phyloP scores from a whole-genome alignment of 495 filamentous ascomycete genomes.

The Cercophora scortea region DNA sequence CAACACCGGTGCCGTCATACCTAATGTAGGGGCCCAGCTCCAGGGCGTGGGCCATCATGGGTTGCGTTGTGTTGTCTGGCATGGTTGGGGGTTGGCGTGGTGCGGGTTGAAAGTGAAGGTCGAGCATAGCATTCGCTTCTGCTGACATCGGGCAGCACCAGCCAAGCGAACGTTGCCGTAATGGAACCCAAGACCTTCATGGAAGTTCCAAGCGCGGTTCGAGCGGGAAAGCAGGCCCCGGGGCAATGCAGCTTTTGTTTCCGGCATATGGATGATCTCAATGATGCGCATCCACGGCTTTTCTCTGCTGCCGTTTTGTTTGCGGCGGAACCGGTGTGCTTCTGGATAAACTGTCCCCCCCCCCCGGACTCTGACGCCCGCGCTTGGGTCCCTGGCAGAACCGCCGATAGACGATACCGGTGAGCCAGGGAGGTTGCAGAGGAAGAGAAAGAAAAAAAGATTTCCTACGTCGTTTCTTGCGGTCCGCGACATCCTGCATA shows the following conservation, averaged over 20 bases:
- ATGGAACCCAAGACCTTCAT: constrained; percentile 12
- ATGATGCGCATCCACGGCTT: constrained; percentile 14
- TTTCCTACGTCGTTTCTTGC: constrained; percentile 1
- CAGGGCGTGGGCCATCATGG: constrained; percentile 2
- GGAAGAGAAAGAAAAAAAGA: neutral
- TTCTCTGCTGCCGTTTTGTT: neutral
- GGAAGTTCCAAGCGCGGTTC: constrained; percentile 12
- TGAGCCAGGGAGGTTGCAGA: neutral
- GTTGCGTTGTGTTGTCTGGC: constrained; percentile 1
- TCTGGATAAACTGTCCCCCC: constrained; percentile 13
- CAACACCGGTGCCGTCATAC: constrained; percentile 9
- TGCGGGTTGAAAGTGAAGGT: constrained; percentile 1
- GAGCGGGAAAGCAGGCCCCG: constrained; percentile 16
- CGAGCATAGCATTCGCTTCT: constrained; percentile 6
- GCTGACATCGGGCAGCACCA: constrained; percentile 9
- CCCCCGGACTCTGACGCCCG: constrained; percentile 1
- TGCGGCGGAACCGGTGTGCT: constrained; percentile 6
- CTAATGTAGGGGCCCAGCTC: neutral
- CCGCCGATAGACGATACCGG: constrained; percentile 1
- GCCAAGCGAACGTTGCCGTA: constrained; percentile 8
- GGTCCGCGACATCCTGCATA: constrained; percentile 8
- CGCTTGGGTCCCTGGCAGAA: constrained; percentile 2
- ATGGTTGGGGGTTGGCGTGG: constrained; percentile 4
- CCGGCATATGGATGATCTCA: constrained; percentile 16
- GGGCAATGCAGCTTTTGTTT: constrained; percentile 5